These are phyloP conservation scores for Beauveria scarabaeidicola DNA, from an alignment of 2,329 filamentous ascomycete genomes.

Conservation along the genomic window DNA sequence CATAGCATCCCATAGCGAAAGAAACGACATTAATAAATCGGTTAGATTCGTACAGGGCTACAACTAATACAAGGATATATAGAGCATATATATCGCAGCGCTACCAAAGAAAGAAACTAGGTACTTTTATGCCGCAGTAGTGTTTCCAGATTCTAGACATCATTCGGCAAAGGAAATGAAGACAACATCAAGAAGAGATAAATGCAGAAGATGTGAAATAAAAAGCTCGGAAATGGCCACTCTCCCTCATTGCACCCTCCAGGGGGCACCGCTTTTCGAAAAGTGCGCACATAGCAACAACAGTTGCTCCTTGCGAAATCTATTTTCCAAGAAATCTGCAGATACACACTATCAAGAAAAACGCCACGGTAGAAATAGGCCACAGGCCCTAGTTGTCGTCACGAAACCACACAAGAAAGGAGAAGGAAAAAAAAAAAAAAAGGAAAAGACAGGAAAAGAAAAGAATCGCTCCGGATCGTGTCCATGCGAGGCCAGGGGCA, in stretches of 20 bases:
- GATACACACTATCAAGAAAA: too few species aligned
- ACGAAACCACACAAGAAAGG: too few species aligned
- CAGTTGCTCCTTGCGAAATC: background rate
- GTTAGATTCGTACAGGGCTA: background rate
- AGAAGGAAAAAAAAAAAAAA: background rate
- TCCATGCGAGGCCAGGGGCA: conserved; percentile 35
- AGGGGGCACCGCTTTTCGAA: background rate
- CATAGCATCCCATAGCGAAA: too few species aligned
- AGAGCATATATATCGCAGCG: background rate
- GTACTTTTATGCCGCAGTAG: background rate
- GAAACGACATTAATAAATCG: background rate
- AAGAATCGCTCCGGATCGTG: conserved; percentile 5
- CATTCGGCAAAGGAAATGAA: background rate
- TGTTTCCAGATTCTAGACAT: background rate
- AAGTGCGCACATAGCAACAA: background rate
- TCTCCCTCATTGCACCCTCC: background rate
- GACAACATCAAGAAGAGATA: background rate
- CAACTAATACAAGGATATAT: background rate
- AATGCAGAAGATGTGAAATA: background rate
- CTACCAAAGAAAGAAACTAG: background rate
- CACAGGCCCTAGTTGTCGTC: background rate
- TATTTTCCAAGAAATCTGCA: background rate
- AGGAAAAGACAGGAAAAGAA: background rate
- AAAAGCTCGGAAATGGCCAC: background rate
- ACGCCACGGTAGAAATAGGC: background rate